A percentile compares a stretch with the other conserved stretches of the same genome.
Evolutionary conservation across 768 basidiomycete genomes (phyloP).

Genomic region (Amanita rubescens): DNA sequence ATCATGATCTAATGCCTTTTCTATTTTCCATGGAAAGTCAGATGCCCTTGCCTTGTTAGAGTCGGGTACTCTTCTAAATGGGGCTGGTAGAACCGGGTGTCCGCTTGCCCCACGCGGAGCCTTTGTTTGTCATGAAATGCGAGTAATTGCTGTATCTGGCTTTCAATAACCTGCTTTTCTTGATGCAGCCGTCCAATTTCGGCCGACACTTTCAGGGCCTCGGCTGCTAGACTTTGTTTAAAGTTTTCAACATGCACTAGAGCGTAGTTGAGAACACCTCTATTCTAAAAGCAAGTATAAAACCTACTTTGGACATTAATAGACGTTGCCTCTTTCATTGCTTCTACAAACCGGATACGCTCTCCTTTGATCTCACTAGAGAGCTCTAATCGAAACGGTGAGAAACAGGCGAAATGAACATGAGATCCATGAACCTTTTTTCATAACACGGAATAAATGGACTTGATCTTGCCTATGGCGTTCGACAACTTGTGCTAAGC

Average conservation of each 20-base stretch:
- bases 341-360: constrained; percentile 79
- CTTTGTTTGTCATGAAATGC: constrained; percentile 46
- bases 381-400: constrained; percentile 41
- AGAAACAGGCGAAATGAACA: background rate
- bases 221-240: constrained; percentile 70
- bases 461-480: constrained; percentile 71
- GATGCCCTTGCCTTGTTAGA: background rate
- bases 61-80: constrained; percentile 1
- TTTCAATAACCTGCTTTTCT: constrained; percentile 58
- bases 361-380: constrained; percentile 83
- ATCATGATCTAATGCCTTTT: background rate
- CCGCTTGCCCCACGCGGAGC: background rate
- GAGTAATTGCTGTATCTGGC: constrained; percentile 67
- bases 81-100: background rate
- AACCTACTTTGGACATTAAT: constrained; percentile 74
- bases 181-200: constrained; percentile 64
- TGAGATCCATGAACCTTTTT: constrained; percentile 38
- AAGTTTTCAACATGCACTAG: constrained; percentile 83
- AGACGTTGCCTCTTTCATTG: constrained; percentile 90
- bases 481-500: constrained; percentile 54
- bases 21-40: constrained; percentile 1
- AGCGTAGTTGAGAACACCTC: background rate
- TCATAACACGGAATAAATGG: constrained; percentile 54
- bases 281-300: background rate
- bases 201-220: constrained; percentile 66